Conservation (phyloP, 2,329 filamentous ascomycete genomes). For the Colletotrichum sp. region DNA sequence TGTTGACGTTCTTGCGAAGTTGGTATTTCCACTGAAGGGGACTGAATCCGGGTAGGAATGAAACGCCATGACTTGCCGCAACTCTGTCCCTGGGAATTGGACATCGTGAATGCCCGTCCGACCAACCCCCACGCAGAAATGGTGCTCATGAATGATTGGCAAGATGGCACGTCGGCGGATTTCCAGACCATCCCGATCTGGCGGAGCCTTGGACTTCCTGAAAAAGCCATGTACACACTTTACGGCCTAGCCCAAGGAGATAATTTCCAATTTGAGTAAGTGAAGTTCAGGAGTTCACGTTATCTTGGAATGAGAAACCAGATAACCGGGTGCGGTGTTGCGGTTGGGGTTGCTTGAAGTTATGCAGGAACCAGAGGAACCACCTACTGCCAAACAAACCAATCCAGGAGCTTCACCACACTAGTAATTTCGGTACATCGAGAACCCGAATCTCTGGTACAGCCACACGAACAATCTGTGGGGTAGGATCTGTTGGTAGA, state of each 20-base stretch:
- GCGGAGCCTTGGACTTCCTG: neutral
- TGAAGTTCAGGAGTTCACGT: neutral
- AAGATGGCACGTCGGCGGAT: neutral
- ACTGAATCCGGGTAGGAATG: conserved; percentile 8
- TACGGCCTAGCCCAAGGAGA: neutral
- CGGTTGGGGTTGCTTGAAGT: neutral
- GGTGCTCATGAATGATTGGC: neutral
- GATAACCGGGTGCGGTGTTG: neutral
- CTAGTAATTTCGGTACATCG: neutral
- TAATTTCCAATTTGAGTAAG: neutral
- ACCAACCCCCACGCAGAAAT: neutral
- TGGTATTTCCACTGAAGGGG: neutral
- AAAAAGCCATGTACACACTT: neutral
- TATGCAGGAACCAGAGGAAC: neutral
- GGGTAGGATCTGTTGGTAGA: neutral
- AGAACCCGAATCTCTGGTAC: neutral
- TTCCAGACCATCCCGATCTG: neutral
- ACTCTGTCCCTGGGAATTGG: neutral
- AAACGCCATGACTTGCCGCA: neutral
- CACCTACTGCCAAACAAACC: neutral
- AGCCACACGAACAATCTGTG: neutral
- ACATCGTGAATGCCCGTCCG: neutral
- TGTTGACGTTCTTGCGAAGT: conserved; percentile 16
- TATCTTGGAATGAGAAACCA: neutral
- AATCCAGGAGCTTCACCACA: neutral